A percentile compares a stretch with the other conserved stretches of the same genome.
These are phyloP conservation scores for Diddensiella santjacobensis DNA, from an alignment of 805 yeast genomes.

Conservation along the genomic window DNA sequence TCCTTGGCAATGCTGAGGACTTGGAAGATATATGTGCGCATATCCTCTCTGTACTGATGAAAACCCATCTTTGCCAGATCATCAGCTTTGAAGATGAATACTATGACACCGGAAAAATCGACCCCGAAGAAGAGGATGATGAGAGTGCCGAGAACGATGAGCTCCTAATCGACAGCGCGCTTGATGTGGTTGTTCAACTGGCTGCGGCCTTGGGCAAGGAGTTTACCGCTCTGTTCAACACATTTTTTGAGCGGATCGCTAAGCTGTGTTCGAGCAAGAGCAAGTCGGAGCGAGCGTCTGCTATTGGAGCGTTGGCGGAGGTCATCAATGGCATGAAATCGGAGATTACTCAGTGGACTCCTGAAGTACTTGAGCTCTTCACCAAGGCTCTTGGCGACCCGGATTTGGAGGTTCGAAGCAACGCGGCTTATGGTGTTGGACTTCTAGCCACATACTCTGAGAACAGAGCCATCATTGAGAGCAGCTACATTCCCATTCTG, in stretches of 20 bases:
- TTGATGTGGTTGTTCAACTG: conserved; percentile 78
- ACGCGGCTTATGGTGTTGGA: conserved; percentile 96
- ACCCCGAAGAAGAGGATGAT: conserved; percentile 44
- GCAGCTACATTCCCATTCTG: conserved; percentile 66
- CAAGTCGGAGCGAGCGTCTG: conserved; percentile 70
- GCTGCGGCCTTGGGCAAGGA: conserved; percentile 75
- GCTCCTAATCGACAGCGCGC: conserved; percentile 73
- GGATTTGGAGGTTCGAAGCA: conserved; percentile 85
- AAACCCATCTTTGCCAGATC: conserved; percentile 79
- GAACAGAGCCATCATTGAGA: conserved; percentile 52
- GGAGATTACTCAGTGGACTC: conserved; percentile 56
- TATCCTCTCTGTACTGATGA: conserved; percentile 68
- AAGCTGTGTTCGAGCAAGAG: conserved; percentile 58
- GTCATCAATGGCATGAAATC: conserved; percentile 70
- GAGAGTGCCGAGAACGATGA: conserved; percentile 50
- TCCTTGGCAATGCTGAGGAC: conserved; percentile 49
- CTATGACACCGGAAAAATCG: conserved; percentile 49
- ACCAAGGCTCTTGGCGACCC: conserved; percentile 66
- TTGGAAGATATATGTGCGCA: conserved; percentile 69
- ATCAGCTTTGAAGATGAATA: conserved; percentile 69
- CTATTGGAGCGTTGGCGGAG: conserved; percentile 90
- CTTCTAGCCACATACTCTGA: conserved; percentile 53
- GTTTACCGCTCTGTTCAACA: conserved; percentile 66
- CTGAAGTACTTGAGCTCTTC: conserved; percentile 63
- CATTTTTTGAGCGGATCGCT: conserved; percentile 64